A percentile compares a stretch with the other conserved stretches of the same genome.
These are phyloP conservation scores for Eucalyptus marginata DNA, from an alignment of 345 rosid genomes.

Conservation along the genomic window DNA sequence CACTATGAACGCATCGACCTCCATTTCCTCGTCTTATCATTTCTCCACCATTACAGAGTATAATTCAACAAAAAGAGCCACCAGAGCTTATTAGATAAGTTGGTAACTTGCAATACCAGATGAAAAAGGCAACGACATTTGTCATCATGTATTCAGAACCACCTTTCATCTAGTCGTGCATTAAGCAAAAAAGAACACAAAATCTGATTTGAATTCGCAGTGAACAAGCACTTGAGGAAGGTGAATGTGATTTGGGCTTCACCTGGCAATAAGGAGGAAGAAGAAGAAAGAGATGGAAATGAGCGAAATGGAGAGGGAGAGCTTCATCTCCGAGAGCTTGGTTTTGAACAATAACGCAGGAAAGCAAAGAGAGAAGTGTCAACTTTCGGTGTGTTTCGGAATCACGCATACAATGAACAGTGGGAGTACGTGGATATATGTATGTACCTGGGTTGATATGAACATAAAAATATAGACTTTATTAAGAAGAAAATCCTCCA, in stretches of 20 bases:
- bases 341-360: neutral
- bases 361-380: neutral
- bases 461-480: neutral
- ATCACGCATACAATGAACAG: neutral
- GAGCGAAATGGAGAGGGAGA: neutral
- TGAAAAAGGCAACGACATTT: neutral
- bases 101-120: no score
- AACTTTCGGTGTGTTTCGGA: neutral
- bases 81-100: neutral
- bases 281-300: slow-evolving; percentile 1
- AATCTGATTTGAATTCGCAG: neutral
- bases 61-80: neutral
- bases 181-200: no score
- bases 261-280: neutral
- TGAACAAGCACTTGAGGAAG: neutral
- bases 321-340: neutral
- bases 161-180: neutral
- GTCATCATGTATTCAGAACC: neutral
- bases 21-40: neutral
- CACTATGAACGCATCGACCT: neutral
- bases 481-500: neutral
- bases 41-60: neutral
- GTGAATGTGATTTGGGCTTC: neutral
- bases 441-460: neutral
- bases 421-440: neutral